Base-by-base conservation (phyloP, 768 basidiomycete species). In the Rossbeevera mucosa region DNA sequence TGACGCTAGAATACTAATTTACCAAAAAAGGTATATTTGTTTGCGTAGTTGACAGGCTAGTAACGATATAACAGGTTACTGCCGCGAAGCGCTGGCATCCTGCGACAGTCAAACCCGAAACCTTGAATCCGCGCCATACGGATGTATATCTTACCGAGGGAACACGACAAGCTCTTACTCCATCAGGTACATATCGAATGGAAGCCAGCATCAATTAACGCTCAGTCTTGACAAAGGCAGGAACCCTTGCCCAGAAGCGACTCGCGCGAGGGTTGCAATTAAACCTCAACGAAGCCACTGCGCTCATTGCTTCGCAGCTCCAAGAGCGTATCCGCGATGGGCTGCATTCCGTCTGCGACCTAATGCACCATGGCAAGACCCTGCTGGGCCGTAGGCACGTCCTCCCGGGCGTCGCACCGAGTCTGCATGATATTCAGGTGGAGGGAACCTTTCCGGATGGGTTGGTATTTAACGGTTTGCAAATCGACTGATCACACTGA, bases 271-370 rank as follows among this genome's bases (percentile, higher is more conserved):
- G 96, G 8, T 67, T 95, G 30, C 80, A 79, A 50, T 80, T 98
- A 50, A 98, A 98, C 71, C 73, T 84, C 55, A 80, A 89, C 3
- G 96, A 99, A 71, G 86, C 94, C 0, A 80, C 85, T 13, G 94
- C 91, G 2, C 80, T 99, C 8, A 93, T 99, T 57, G 86, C 93
- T 2, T 83, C 82, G n/a, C 88, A 91, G 60, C 80, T 97, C 2
- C 95, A 98, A 61, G 95, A 97, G 68, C 81, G 83, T 44, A 95
- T 96, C 60, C 79, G 96, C 9, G 96, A 98, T 87, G 95, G 94
- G 3, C 66, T 71, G 14, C 79, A 93, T 65, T 82, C 83, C 0
- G 94, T 98, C 8, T 79, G 91, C 0, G 82, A 97, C 56, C 72
- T 99, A n/a, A 95, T 95, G 94, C 84, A 91, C 44, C 76, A 88